Base-by-base conservation (phyloP, 75 land plant genomes). In the Cryptomeria japonica region DNA sequence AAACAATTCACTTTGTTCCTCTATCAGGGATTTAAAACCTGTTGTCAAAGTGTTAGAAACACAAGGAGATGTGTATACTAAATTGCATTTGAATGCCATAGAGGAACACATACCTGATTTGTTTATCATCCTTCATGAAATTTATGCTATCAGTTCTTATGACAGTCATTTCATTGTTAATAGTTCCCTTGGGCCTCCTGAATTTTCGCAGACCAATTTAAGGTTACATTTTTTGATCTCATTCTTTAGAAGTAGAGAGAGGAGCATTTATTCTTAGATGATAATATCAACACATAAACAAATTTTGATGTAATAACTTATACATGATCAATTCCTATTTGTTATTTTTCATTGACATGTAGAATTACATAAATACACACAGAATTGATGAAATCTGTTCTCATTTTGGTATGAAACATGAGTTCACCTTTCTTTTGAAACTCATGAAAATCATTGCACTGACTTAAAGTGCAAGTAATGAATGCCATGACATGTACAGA, bases 401-500 rank as follows among this genome's bases (percentile, higher is more conserved):
- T 75, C 4, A 64, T 25, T 64, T 64, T 7, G 9, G 34, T 75
- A 75, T 75, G 37, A 13, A 51, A 51, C 13, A 15, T 51, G 16
- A 51, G 55, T 51, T 51, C 55, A 14, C 15, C 55, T 51, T 51
- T 51, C 16, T 13, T 51, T 51, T 3, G 13, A 51, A 13, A 14
- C 55, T 51, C 55, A 51, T 44, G 84, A 44, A n/a, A 22, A 9
- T 46, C 42, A n/a, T 28, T 82, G 10, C 14, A 82, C 14, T 28
- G 84, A 46, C 84, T 46, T 39, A 22, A 34, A 32, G 32, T 32
- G 80, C 6, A 64, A 55, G 38, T 12, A 36, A 85, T 36, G 84
- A 53, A 85, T 73, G 38, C 86, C n/a, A 46, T 46, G 84, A 44
- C 84, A 82, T 8, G 22, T 22, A 79, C 55, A 79, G n/a, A n/a